Evolutionary conservation across 371 early-diverging fungal genomes (phyloP), one percentile per base, ranked within the genome.

Genomic region (Synchytrium microbalum): DNA sequence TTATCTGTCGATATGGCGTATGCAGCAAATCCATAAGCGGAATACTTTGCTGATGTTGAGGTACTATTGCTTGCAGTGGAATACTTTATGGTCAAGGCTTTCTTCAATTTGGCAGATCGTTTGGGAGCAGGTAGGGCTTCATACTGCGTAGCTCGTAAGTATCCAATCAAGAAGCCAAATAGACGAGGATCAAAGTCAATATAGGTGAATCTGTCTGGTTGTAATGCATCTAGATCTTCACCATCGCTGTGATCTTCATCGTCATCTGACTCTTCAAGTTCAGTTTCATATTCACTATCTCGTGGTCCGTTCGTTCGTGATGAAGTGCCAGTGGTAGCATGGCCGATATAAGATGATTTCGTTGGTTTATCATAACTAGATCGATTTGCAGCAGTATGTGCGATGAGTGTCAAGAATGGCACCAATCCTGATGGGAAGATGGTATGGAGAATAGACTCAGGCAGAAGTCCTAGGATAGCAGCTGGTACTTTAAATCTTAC

Each of bases 391-490:
- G 46, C 46, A 5, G 46, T 38, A 19, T 38, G 5, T 38, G 10
- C 19, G 5, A 38, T 38, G 10, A 38, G 19, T 38, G 5, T 5
- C 26, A 56, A 67, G 57, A 72, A 62, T 13, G 63, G 60, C 16
- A 72, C 64, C 38, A 69, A 13, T 38, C 69, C 67, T 0, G 64
- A 24, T 2, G 68, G 67, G 55, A 72, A 72, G 51, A 72, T 56
- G 0, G 64, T 19, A 51, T 58, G 59, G 28, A 72, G 63, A 26
- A 70, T 30, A 0, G 65, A 65, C 13, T 72, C 73, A 24, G 73
- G 69, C 24, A 72, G 58, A 25, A 69, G 53, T 31, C 67, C 63
- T 8, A 72, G 58, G 31, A 69, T 60, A 30, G 65, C 54, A 32
- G 59, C 54, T 16, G 67, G 30, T 1, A 72, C 61, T 10, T 67